Evolutionary conservation across 2,329 filamentous ascomycete species (phyloP), one percentile per base, ranked within the genome.

Genomic region (Ophiostoma tasmaniense): DNA sequence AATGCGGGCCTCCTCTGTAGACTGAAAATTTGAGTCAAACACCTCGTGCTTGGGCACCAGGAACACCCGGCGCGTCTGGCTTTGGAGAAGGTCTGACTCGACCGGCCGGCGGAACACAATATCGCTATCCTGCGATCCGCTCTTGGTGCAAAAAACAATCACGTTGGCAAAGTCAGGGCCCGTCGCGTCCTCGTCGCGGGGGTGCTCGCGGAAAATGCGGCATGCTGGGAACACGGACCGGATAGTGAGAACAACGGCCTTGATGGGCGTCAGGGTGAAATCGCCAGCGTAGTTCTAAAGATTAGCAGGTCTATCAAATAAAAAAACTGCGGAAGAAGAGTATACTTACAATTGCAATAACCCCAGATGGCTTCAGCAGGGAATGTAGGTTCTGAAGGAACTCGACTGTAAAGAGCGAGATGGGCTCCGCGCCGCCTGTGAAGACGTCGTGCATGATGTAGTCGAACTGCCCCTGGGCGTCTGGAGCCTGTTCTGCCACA

Each of bases 401-500:
- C 74, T 95, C 90, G 5, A 88, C 78, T 0, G 93, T 98, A 79
- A 99, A 99, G 8, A 99, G 86, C 8, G 89, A 83, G 2, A 93
- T 87, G 0, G 95, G 95, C 77, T 98, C 95, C 0, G 93, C 93
- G 67, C 95, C 95, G 30, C 95, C 95, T 0, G 95, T 99, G 77
- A 99, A 99, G 30, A 99, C 95, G 74, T 99, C 95, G 77, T 99
- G 95, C 68, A 99, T 85, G 75, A 99, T 95, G 80, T 97, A 98
- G 80, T 97, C 90, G 77, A 90, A 99, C 35, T 82, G 82, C 64
- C 81, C 70, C 22, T 75, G 77, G 8, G 79, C 77, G 6, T 20
- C 33, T 8, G 61, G 17, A 4, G 69, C 80, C 30, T 55, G 59
- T 28, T 62, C 66, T 3, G 45, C 30, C 39, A 69, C 80, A 65